These are phyloP conservation scores for Agaricus blazei DNA, from an alignment of 768 basidiomycete genomes.

Conservation along the genomic window DNA sequence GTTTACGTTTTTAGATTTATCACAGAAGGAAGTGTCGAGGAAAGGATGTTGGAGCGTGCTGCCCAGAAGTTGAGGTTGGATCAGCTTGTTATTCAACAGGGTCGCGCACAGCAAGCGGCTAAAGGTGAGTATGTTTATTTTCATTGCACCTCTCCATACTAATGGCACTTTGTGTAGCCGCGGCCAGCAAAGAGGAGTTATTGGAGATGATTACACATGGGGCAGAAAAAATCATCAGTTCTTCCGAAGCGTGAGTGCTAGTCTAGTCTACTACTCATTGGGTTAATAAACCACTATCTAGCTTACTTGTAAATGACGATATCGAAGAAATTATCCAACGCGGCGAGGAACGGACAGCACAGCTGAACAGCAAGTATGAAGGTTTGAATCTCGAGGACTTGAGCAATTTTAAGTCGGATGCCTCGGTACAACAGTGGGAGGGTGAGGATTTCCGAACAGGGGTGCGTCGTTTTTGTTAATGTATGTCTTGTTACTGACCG, in stretches of 20 bases:
- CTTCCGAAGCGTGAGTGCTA: slow-evolving; percentile 57
- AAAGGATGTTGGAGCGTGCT: slow-evolving; percentile 90
- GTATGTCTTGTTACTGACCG: slow-evolving; percentile 3
- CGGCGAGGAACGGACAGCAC: slow-evolving; percentile 86
- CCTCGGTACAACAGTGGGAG: slow-evolving; percentile 90
- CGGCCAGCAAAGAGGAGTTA: slow-evolving; percentile 92
- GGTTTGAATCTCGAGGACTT: slow-evolving; percentile 90
- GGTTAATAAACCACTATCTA: slow-evolving; percentile 19
- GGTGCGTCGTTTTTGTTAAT: slow-evolving; percentile 31
- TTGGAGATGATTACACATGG: slow-evolving; percentile 98
- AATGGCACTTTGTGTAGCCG: slow-evolving; percentile 42
- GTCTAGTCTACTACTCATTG: neutral
- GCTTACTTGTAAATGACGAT: slow-evolving; percentile 77
- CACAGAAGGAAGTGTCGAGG: slow-evolving; percentile 93
- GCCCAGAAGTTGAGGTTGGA: slow-evolving; percentile 94
- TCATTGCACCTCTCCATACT: neutral
- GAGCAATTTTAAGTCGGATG: slow-evolving; percentile 95
- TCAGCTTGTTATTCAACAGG: slow-evolving; percentile 96
- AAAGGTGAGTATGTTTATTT: slow-evolving; percentile 50
- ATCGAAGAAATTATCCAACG: slow-evolving; percentile 91
- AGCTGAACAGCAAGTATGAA: slow-evolving; percentile 90
- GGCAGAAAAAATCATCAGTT: slow-evolving; percentile 93
- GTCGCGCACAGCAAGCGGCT: slow-evolving; percentile 68
- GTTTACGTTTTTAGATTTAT: slow-evolving; percentile 97
- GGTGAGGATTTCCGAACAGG: slow-evolving; percentile 87